Conservation (phyloP, 2,329 filamentous ascomycete genomes). For the Nakataea oryzae region DNA sequence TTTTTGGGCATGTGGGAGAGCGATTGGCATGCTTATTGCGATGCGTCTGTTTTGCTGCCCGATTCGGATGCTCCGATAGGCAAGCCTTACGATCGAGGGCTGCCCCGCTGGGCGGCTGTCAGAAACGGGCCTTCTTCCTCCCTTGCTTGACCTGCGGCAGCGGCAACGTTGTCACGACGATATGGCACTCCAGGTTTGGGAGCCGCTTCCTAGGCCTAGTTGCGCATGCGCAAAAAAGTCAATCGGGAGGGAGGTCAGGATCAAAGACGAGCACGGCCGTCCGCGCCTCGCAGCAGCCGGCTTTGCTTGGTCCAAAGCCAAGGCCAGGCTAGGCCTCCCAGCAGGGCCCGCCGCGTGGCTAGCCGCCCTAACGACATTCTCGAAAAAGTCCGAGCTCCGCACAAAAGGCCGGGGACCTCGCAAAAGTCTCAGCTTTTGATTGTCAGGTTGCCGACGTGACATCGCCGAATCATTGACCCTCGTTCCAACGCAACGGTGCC, state of each 20-base stretch:
- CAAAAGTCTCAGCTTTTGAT: no score
- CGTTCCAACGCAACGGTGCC: no score
- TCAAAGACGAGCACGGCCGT: neutral
- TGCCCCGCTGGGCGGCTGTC: neutral
- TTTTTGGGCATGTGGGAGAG: no score
- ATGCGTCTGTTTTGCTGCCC: neutral
- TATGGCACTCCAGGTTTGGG: neutral
- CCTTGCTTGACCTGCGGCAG: neutral
- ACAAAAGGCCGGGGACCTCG: no score
- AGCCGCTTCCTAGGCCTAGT: neutral
- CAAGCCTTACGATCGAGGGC: neutral
- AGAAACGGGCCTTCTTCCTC: neutral
- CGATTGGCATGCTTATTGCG: neutral
- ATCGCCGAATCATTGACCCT: neutral
- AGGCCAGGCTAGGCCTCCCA: no score
- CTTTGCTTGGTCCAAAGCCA: no score
- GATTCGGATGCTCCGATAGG: neutral
- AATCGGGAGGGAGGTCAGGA: no score
- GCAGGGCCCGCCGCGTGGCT: no score
- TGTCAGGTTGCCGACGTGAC: neutral
- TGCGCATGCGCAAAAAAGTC: no score
- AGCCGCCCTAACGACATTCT: neutral
- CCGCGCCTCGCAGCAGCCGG: no score
- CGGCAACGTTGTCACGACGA: neutral
- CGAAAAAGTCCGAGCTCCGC: neutral